Evolutionary conservation across 1,284 basidiomycete genomes (phyloP).

Genomic region (Ceratobasidium papillatum): DNA sequence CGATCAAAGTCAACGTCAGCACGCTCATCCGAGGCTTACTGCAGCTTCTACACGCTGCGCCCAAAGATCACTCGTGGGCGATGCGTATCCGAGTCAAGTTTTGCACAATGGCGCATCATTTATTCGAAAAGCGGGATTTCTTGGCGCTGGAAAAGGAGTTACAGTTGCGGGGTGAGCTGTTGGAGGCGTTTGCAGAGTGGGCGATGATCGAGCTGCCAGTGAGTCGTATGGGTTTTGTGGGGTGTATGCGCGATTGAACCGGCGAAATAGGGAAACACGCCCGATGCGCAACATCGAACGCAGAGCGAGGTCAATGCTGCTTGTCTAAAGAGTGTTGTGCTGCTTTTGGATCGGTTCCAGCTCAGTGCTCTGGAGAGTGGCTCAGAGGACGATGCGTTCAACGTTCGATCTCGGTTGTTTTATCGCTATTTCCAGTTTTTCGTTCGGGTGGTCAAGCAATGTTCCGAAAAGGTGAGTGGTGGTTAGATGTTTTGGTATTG

Average conservation of each 20-base stretch:
- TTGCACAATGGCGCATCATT: constrained; percentile 74
- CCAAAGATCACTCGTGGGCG: constrained; percentile 60
- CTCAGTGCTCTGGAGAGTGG: constrained; percentile 68
- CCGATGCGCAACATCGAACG: constrained; percentile 43
- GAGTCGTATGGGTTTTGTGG: constrained; percentile 26
- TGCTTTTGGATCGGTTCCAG: constrained; percentile 77
- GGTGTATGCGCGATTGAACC: not conserved
- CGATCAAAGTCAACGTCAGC: constrained; percentile 73
- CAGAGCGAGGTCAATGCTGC: constrained; percentile 76
- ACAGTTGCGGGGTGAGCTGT: constrained; percentile 69
- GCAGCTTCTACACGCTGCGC: constrained; percentile 67
- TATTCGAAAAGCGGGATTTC: constrained; percentile 68
- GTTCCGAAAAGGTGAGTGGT: constrained; percentile 37
- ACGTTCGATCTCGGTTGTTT: constrained; percentile 79
- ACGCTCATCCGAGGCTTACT: constrained; percentile 71
- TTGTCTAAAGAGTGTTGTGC: constrained; percentile 74
- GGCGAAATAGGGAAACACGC: constrained; percentile 12
- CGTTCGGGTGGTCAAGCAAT: constrained; percentile 49
- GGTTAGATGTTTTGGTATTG: not conserved
- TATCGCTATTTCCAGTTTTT: constrained; percentile 76
- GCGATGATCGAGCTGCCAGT: constrained; percentile 51
- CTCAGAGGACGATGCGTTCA: constrained; percentile 70
- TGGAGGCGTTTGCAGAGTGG: constrained; percentile 83
- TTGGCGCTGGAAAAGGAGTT: constrained; percentile 71
- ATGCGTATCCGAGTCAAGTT: constrained; percentile 79